These are phyloP conservation scores for Conticribra guillardii DNA, from an alignment of 108 stramenopile genomes.

Conservation along the genomic window DNA sequence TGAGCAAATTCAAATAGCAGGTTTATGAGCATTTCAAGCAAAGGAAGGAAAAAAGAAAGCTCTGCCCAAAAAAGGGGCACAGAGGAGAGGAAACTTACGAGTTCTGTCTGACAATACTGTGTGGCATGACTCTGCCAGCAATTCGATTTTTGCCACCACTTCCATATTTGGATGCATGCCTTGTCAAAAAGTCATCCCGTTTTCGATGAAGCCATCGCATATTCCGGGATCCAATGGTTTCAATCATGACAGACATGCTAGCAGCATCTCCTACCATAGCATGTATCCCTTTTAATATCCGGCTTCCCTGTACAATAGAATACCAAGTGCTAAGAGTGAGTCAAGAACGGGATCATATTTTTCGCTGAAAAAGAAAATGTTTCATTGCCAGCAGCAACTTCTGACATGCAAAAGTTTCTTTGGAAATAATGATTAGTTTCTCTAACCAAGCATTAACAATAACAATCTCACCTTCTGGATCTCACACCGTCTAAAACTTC, in stretches of 20 bases:
- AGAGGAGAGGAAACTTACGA: background rate
- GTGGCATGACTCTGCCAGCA: constrained; percentile 56
- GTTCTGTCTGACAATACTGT: constrained; percentile 53
- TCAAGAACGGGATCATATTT: constrained; percentile 46
- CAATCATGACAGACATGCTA: constrained; percentile 85
- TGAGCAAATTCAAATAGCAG: background rate
- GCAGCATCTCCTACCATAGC: constrained; percentile 84
- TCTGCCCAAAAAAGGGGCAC: background rate
- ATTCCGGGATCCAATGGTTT: constrained; percentile 79
- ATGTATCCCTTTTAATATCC: constrained; percentile 81
- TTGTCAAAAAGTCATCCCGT: constrained; percentile 70
- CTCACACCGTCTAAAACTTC: constrained; percentile 80
- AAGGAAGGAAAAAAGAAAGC: background rate
- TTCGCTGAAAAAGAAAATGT: constrained; percentile 30
- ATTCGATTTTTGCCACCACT: background rate
- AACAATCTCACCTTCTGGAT: constrained; percentile 72
- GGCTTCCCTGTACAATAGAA: constrained; percentile 56
- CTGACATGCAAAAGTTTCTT: no score
- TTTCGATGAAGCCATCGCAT: constrained; percentile 80
- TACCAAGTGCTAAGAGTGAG: constrained; percentile 26
- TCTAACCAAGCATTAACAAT: background rate
- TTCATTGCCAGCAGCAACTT: constrained; percentile 7
- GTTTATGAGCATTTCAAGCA: background rate
- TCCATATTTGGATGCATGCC: constrained; percentile 28
- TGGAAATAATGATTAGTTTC: no score